These are phyloP conservation scores for Suhomyces atakaporum DNA, from an alignment of 1,139 yeast species.

Conservation along the genomic window DNA sequence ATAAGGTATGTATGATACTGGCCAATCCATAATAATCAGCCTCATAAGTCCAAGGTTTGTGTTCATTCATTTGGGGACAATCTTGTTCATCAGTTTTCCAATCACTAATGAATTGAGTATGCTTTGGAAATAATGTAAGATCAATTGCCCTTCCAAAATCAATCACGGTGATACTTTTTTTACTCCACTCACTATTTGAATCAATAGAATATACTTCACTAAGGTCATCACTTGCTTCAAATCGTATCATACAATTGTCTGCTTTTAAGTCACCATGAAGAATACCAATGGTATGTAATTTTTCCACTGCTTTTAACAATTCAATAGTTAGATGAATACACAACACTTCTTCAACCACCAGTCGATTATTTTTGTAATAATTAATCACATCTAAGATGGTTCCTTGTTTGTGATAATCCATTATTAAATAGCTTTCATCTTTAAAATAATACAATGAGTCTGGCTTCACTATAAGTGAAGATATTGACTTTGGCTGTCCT, in stretches of 20 bases:
- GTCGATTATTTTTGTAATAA: constrained; percentile 31
- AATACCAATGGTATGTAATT: constrained; percentile 63
- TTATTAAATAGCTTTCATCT: constrained; percentile 74
- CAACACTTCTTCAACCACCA: constrained; percentile 59
- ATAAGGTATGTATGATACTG: constrained; percentile 66
- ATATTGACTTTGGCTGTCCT: constrained; percentile 13
- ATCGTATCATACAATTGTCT: constrained; percentile 80
- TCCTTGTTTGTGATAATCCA: constrained; percentile 74
- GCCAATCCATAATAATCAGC: constrained; percentile 89
- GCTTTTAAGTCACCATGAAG: constrained; percentile 88
- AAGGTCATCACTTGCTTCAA: constrained; percentile 26
- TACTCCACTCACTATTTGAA: constrained; percentile 50
- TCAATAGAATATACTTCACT: constrained; percentile 30
- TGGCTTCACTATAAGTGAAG: constrained; percentile 47
- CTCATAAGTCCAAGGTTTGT: constrained; percentile 73
- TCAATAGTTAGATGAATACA: constrained; percentile 67
- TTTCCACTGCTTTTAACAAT: constrained; percentile 59
- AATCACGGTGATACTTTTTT: constrained; percentile 63
- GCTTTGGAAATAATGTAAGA: constrained; percentile 50
- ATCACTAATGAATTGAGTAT: constrained; percentile 56
- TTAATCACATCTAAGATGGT: constrained; percentile 76
- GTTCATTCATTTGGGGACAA: constrained; percentile 69
- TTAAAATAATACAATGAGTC: constrained; percentile 56
- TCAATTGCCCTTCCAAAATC: constrained; percentile 89
- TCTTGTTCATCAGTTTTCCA: constrained; percentile 75